phyloP scores from a whole-genome alignment of 1,284 basidiomycete species.

The Irpex sp. region DNA sequence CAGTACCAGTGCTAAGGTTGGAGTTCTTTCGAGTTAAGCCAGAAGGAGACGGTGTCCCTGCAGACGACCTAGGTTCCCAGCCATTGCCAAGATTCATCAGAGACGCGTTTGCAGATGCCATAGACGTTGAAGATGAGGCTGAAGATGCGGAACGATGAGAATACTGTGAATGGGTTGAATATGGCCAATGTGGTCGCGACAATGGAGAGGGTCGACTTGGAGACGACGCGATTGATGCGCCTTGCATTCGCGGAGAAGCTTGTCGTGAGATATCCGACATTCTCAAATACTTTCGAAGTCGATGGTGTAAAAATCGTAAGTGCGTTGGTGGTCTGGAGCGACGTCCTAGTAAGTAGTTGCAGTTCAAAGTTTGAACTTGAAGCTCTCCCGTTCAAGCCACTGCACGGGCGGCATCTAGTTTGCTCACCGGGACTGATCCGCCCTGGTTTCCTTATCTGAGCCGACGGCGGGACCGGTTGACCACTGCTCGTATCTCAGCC shows the following conservation, averaged over 20 bases:
- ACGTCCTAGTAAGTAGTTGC: background rate
- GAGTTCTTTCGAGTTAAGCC: conserved; percentile 7
- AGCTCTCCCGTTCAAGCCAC: background rate
- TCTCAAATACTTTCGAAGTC: background rate
- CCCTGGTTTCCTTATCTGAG: background rate
- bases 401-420: background rate
- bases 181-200: conserved; percentile 59
- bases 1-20: background rate
- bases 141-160: conserved; percentile 32
- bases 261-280: conserved; percentile 44
- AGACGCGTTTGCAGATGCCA: conserved; percentile 16
- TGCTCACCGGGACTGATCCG: background rate
- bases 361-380: background rate
- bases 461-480: no score
- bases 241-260: conserved; percentile 35
- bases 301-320: background rate
- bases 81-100: conserved; percentile 17
- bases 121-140: conserved; percentile 24
- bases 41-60: conserved; percentile 21
- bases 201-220: conserved; percentile 42
- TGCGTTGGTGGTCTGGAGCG: background rate
- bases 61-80: conserved; percentile 27
- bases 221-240: conserved; percentile 30
- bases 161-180: conserved; percentile 37
- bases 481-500: no score